A percentile compares a stretch with the other conserved stretches of the same genome.
phyloP scores from a whole-genome alignment of 176 grass and related monocot genomes.

The Carex littledalei region DNA sequence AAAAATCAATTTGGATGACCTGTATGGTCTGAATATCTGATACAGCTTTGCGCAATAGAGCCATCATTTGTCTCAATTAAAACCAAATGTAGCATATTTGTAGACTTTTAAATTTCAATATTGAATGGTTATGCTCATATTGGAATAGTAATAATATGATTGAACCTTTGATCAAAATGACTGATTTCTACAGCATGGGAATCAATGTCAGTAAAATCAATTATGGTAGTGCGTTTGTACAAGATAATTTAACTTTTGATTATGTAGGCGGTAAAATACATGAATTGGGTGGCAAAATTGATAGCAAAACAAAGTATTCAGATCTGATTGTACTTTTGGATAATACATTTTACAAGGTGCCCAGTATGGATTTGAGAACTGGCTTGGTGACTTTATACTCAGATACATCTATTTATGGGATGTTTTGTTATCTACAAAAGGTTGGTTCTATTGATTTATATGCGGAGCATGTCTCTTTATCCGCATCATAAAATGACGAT shows the following conservation, averaged over 20 bases:
- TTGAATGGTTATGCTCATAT: no score
- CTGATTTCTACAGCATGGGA: neutral
- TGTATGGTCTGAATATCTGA: no score
- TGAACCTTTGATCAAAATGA: neutral
- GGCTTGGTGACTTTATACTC: neutral
- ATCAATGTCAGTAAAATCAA: neutral
- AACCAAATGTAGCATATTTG: no score
- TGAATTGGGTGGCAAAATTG: neutral
- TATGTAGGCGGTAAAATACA: neutral
- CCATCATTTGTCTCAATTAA: no score
- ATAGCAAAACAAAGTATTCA: neutral
- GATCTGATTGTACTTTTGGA: neutral
- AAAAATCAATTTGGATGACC: no score
- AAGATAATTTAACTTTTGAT: neutral
- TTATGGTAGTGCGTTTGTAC: neutral
- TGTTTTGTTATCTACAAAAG: neutral
- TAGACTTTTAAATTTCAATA: no score
- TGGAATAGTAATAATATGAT: no score
- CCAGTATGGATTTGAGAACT: neutral
- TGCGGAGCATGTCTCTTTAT: neutral
- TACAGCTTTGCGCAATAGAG: no score
- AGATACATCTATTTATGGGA: neutral
- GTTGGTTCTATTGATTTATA: neutral
- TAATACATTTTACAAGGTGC: neutral
- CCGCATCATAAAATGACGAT: neutral